phyloP scores from a whole-genome alignment of 371 early-diverging fungal species.

The Mortierella sp. region DNA sequence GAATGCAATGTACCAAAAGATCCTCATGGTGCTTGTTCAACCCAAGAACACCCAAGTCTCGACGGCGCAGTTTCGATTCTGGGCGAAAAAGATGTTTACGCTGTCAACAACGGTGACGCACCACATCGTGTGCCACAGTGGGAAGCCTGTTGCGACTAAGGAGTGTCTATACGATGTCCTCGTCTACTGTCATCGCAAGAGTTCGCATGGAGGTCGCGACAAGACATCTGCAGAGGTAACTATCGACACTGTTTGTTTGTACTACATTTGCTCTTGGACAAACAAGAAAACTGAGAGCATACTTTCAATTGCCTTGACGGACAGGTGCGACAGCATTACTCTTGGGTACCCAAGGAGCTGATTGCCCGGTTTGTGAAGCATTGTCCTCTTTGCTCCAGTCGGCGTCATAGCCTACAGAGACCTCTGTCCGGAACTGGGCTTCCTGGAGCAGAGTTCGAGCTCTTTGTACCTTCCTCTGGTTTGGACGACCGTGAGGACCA shows the following conservation, averaged over 20 bases:
- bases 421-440: constrained; percentile 23
- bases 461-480: constrained; percentile 7
- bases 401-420: constrained; percentile 43
- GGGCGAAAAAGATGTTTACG: constrained; percentile 78
- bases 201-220: constrained; percentile 74
- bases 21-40: constrained; percentile 69
- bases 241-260: neutral
- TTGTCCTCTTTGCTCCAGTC: constrained; percentile 66
- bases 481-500: neutral
- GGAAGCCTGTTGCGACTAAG: constrained; percentile 72
- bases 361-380: constrained; percentile 72
- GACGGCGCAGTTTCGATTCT: constrained; percentile 75
- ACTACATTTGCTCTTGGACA: neutral
- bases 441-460: constrained; percentile 1
- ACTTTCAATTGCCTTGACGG: neutral
- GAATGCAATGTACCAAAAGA: constrained; percentile 65
- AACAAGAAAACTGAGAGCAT: neutral
- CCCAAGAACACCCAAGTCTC: constrained; percentile 74
- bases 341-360: constrained; percentile 74
- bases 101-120: constrained; percentile 56
- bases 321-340: constrained; percentile 67
- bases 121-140: constrained; percentile 65
- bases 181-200: constrained; percentile 69
- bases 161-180: constrained; percentile 71
- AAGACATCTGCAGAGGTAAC: constrained; percentile 74